A percentile compares a stretch with the other conserved stretches of the same genome.
phyloP scores from a whole-genome alignment of 805 yeast genomes.

The Barnettozyma sp. region DNA sequence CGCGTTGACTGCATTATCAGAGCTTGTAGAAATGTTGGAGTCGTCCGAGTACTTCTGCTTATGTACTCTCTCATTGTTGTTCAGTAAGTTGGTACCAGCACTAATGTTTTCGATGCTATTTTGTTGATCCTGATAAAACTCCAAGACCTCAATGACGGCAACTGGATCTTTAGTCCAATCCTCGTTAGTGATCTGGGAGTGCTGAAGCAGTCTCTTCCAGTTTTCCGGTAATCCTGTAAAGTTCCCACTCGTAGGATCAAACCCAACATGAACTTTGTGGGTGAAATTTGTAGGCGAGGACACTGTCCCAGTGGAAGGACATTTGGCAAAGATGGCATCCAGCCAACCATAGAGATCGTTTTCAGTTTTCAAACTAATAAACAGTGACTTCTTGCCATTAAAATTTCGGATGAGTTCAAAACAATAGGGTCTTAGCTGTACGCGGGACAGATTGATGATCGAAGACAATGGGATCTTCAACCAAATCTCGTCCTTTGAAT shows the following conservation, averaged over 20 bases:
- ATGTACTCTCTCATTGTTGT: constrained; percentile 10
- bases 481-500: constrained; percentile 42
- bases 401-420: constrained; percentile 56
- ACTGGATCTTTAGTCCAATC: constrained; percentile 93
- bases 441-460: constrained; percentile 56
- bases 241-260: constrained; percentile 77
- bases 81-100: too few relatives aligned
- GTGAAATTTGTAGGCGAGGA: constrained; percentile 93
- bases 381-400: constrained; percentile 49
- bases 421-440: constrained; percentile 68
- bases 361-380: constrained; percentile 69
- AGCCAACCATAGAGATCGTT: constrained; percentile 85
- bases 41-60: constrained; percentile 20
- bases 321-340: constrained; percentile 75
- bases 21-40: constrained; percentile 16
- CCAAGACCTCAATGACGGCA: constrained; percentile 88
- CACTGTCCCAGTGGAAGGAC: constrained; percentile 59
- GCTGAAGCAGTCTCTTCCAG: constrained; percentile 81
- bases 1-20: too few relatives aligned
- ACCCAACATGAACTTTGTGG: constrained; percentile 86
- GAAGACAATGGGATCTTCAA: constrained; percentile 50
- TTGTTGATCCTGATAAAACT: constrained; percentile 53
- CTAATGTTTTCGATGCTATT: constrained; percentile 11
- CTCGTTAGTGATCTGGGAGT: constrained; percentile 83
- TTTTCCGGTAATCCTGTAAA: constrained; percentile 91